Conservation (phyloP, 2,329 filamentous ascomycete genomes). For the Pyrenophora tritici-repentis region DNA sequence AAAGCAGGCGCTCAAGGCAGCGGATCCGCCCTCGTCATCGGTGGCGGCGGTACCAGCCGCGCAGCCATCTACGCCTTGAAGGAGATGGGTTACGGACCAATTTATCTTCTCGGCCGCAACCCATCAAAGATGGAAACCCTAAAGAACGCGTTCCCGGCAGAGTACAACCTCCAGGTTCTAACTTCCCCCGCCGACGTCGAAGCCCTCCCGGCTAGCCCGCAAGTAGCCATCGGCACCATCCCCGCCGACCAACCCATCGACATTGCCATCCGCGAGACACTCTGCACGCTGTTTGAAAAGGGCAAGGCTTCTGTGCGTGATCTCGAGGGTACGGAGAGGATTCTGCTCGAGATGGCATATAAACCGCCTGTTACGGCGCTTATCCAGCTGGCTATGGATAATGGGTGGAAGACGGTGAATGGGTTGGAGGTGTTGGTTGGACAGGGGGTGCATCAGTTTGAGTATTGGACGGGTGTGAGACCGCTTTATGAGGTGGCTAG, state of each 20-base stretch:
- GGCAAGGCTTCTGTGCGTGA: conserved; percentile 20
- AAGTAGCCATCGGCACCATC: conserved; percentile 85
- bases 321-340: conserved; percentile 43
- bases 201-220: conserved; percentile 56
- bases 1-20: conserved; percentile 60
- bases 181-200: conserved; percentile 57
- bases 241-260: conserved; percentile 88
- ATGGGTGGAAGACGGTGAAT: conserved; percentile 81
- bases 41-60: conserved; percentile 87
- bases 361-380: conserved; percentile 82
- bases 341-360: conserved; percentile 95
- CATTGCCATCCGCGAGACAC: conserved; percentile 65
- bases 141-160: conserved; percentile 71
- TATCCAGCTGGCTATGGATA: conserved; percentile 79
- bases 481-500: conserved; percentile 74
- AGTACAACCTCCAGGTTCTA: conserved; percentile 68
- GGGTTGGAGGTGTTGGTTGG: conserved; percentile 88
- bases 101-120: conserved; percentile 85
- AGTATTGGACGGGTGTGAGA: conserved; percentile 81
- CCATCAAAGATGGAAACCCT: conserved; percentile 69
- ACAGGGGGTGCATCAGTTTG: conserved; percentile 84
- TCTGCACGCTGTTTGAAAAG: conserved; percentile 60
- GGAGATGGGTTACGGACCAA: conserved; percentile 79
- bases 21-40: conserved; percentile 76
- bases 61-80: conserved; percentile 89